Percentiles rank a stretch among this genome's conserved stretches.
phyloP scores from a whole-genome alignment of 768 basidiomycete genomes.

The Leccinum subgranulosum region DNA sequence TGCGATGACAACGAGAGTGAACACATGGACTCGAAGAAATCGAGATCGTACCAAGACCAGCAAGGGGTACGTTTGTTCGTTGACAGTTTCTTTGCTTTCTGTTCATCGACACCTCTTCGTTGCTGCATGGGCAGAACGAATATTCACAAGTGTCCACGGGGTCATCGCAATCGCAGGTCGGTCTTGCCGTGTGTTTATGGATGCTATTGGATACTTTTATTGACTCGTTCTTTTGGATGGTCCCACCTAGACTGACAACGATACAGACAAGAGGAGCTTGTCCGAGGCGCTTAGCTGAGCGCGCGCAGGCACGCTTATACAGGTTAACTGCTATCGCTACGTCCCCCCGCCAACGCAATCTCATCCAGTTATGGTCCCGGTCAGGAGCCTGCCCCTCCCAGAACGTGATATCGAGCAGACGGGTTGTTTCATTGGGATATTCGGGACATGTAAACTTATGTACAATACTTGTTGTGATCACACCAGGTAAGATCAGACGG shows the following conservation, averaged over 20 bases:
- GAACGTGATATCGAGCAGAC: background rate
- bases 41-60: slow-evolving; percentile 14
- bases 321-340: background rate
- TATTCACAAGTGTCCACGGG: slow-evolving; percentile 15
- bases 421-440: background rate
- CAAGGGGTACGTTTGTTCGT: slow-evolving; percentile 4
- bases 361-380: background rate
- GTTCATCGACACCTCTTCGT: background rate
- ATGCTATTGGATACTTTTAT: too few species aligned
- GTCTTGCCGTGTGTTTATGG: background rate
- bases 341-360: background rate
- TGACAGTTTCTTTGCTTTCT: too few species aligned
- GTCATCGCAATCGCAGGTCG: slow-evolving; percentile 21
- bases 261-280: slow-evolving; percentile 1
- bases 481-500: background rate
- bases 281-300: background rate
- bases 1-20: slow-evolving; percentile 2
- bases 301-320: background rate
- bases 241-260: background rate
- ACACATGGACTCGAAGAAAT: slow-evolving; percentile 14
- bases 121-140: slow-evolving; percentile 6
- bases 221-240: background rate
- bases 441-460: background rate
- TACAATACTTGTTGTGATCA: background rate
- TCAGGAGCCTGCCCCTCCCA: background rate